Base-by-base conservation (phyloP, 371 early-diverging fungal genomes). In the Mortierella sp. region DNA sequence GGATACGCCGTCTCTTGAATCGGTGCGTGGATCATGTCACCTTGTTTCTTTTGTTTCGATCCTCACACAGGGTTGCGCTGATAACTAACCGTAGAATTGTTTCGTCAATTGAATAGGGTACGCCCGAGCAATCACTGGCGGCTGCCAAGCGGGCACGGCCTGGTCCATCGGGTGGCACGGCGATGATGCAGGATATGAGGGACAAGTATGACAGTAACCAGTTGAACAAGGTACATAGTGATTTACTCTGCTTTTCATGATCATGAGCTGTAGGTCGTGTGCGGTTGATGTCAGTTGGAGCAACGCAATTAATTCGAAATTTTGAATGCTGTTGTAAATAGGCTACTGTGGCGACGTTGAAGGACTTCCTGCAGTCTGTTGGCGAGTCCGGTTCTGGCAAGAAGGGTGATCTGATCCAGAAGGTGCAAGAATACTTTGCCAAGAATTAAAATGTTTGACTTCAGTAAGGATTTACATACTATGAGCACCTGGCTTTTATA, bases 341-440 rank as follows among this genome's bases (percentile, higher is more conserved):
- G 84, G 84, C 83, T 2, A 88, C 93, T 1, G 90, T 95, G 44
- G 88, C 89, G 1, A 82, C 84, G 44, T 77, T 95, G 65, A 93
- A 89, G 73, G 90, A 78, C 26, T 95, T 91, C 80, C 80, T 94
- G 50, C 75, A 74, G 45, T 77, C 75, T 52, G 84, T 87, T 14
- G 90, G 90, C 14, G 50, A 87, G 47, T 83, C 91, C 3, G 70
- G 78, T 11, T 80, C 72, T 8, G 83, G 88, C 74, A 88, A 81
- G 82, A 94, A 94, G 84, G 91, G 88, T 0, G 92, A 91, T 55
- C 60, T 93, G 48, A 80, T 93, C 26, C 78, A 72, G 47, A 91
- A 90, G 58, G 88, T 93, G 7, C 88, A 89, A 38, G 75, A 74
- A 8, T 88, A 90, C 80, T 88, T 91, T 83, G 82, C 63, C 9